These are phyloP conservation scores for Geranium incanum DNA, from an alignment of 441 rosid genomes.

Conservation along the genomic window DNA sequence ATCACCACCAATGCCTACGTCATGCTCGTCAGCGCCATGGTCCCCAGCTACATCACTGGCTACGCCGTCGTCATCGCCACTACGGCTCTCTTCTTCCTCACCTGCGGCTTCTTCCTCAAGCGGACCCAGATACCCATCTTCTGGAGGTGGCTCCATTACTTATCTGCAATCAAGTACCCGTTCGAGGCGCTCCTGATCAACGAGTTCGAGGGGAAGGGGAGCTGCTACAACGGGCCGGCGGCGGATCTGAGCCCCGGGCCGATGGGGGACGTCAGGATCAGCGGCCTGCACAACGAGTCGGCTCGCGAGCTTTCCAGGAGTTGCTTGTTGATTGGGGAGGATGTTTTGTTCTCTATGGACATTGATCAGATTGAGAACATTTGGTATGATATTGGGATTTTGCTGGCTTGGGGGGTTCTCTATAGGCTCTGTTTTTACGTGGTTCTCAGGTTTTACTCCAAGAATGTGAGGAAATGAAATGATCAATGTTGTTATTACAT, in stretches of 20 bases:
- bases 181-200: slow-evolving; percentile 48
- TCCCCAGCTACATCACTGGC: slow-evolving; percentile 52
- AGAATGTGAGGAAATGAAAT: slow-evolving; percentile 44
- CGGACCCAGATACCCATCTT: slow-evolving; percentile 29
- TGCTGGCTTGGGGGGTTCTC: slow-evolving; percentile 58
- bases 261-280: slow-evolving; percentile 30
- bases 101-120: slow-evolving; percentile 55
- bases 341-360: slow-evolving; percentile 39
- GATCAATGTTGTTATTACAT: too few species aligned
- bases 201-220: slow-evolving; percentile 38
- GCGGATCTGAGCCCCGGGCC: slow-evolving; percentile 48
- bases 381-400: slow-evolving; percentile 43
- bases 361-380: slow-evolving; percentile 30
- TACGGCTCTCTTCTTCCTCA: slow-evolving; percentile 62
- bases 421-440: slow-evolving; percentile 46
- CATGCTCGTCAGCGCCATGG: slow-evolving; percentile 61
- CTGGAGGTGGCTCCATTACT: slow-evolving; percentile 63
- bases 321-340: slow-evolving; percentile 46
- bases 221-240: slow-evolving; percentile 29
- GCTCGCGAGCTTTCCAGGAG: not conserved
- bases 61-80: slow-evolving; percentile 59
- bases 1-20: slow-evolving; percentile 52
- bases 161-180: slow-evolving; percentile 60
- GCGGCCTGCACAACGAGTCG: slow-evolving; percentile 23
- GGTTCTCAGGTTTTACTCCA: slow-evolving; percentile 48